Evolutionary conservation across 202 grass and related monocot genomes (phyloP).

Genomic region (Schoenoplectus triqueter): DNA sequence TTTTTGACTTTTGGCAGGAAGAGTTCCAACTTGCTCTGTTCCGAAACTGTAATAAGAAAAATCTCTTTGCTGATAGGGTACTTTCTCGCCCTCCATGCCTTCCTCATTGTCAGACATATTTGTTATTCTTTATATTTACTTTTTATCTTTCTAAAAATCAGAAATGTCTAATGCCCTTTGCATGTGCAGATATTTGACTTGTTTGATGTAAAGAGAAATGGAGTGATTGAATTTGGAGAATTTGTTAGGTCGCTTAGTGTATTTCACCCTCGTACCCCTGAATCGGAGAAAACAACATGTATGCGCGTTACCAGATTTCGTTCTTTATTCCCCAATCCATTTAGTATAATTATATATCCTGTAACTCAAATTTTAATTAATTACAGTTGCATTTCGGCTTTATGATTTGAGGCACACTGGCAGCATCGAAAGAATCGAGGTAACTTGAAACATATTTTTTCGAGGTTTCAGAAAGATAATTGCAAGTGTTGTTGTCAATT

Average conservation of each 20-base stretch:
- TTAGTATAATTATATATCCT: background rate
- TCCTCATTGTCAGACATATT: background rate
- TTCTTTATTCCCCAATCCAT: background rate
- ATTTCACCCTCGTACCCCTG: constrained; percentile 63
- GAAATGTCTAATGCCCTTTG: constrained; percentile 6
- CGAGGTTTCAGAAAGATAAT: background rate
- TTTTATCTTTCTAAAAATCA: background rate
- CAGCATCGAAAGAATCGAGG: constrained; percentile 81
- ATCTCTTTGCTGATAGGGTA: constrained; percentile 82
- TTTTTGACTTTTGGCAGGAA: constrained; percentile 49
- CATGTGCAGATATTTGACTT: constrained; percentile 60
- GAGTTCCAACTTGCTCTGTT: constrained; percentile 81
- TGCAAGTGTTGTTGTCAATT: background rate
- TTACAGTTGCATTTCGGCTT: constrained; percentile 79
- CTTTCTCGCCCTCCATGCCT: background rate
- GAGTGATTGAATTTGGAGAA: constrained; percentile 84
- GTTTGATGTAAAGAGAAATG: constrained; percentile 67
- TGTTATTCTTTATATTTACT: background rate
- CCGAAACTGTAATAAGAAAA: constrained; percentile 61
- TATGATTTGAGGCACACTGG: constrained; percentile 78
- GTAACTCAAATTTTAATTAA: constrained; percentile 17
- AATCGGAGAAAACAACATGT: constrained; percentile 70
- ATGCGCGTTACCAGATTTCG: background rate
- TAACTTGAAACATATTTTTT: constrained; percentile 28
- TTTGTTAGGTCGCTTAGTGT: constrained; percentile 83